Conservation (phyloP, 306 rosid species). For the Glycine soja region DNA sequence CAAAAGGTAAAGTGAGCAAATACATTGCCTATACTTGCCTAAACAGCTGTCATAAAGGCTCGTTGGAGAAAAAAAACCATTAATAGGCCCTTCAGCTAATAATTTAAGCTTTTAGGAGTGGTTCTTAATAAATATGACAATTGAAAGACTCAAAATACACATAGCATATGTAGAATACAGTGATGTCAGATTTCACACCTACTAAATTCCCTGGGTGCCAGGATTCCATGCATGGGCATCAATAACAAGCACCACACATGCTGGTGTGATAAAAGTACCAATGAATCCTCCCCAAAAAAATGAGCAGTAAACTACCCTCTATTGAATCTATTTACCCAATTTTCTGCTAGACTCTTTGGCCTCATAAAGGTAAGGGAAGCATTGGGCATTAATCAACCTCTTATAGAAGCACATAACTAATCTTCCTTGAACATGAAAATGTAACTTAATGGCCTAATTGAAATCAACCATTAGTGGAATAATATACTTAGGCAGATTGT, state of each 20-base stretch:
- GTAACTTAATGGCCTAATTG: background rate
- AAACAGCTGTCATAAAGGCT: background rate
- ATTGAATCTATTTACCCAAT: too few relatives aligned
- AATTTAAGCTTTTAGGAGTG: background rate
- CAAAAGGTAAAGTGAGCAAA: background rate
- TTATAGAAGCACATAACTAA: background rate
- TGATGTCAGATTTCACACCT: background rate
- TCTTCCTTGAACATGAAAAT: background rate
- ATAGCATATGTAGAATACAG: background rate
- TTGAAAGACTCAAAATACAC: constrained; percentile 10
- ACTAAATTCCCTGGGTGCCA: background rate
- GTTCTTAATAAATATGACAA: background rate
- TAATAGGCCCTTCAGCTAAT: background rate
- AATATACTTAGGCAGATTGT: background rate
- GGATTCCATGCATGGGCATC: background rate
- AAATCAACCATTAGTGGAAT: background rate
- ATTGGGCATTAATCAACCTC: background rate
- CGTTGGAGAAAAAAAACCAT: background rate
- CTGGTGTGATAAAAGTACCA: background rate
- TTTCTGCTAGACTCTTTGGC: background rate
- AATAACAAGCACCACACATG: background rate
- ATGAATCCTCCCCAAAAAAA: background rate
- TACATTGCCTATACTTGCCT: background rate
- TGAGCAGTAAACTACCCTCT: too few relatives aligned
- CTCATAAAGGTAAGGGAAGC: constrained; percentile 10